Conservation (phyloP, 2,329 filamentous ascomycete species). For the Sarocladium brachiariae region DNA sequence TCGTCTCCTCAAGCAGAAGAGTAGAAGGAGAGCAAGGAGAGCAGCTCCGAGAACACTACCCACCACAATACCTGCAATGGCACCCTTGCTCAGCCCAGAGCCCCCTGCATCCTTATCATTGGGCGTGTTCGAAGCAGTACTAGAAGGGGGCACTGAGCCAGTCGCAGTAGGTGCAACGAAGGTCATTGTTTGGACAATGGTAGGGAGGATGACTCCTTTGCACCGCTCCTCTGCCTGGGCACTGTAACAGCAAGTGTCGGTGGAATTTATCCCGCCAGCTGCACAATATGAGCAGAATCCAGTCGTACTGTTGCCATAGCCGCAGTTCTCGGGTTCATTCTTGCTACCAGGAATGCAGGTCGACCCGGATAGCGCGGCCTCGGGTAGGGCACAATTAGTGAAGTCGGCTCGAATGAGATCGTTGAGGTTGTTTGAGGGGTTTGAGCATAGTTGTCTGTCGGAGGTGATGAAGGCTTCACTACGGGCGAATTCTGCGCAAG, state of each 20-base stretch:
- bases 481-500: conserved; percentile 78
- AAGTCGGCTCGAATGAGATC: conserved; percentile 87
- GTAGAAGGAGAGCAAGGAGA: conserved; percentile 61
- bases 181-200: conserved; percentile 62
- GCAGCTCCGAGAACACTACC: conserved; percentile 67
- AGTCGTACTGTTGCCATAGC: conserved; percentile 62
- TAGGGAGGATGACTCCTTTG: conserved; percentile 68
- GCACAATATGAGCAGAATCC: conserved; percentile 86
- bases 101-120: conserved; percentile 21
- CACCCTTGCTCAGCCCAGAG: conserved; percentile 63
- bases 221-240: conserved; percentile 70
- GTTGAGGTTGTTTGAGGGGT: conserved; percentile 57
- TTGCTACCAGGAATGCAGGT: conserved; percentile 67
- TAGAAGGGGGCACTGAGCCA: conserved; percentile 22
- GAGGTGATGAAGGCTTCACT: conserved; percentile 82
- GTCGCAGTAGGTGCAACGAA: conserved; percentile 44
- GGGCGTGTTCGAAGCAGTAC: conserved; percentile 16
- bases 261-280: conserved; percentile 78
- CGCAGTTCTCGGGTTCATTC: conserved; percentile 85
- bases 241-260: conserved; percentile 89
- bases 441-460: conserved; percentile 65
- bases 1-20: conserved; percentile 51
- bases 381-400: conserved; percentile 76
- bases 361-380: conserved; percentile 65
- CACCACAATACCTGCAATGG: conserved; percentile 85